A percentile compares a stretch with the other conserved stretches of the same genome.
Conservation (phyloP, 805 yeast genomes). For the Barnettozyma sucrosica region DNA sequence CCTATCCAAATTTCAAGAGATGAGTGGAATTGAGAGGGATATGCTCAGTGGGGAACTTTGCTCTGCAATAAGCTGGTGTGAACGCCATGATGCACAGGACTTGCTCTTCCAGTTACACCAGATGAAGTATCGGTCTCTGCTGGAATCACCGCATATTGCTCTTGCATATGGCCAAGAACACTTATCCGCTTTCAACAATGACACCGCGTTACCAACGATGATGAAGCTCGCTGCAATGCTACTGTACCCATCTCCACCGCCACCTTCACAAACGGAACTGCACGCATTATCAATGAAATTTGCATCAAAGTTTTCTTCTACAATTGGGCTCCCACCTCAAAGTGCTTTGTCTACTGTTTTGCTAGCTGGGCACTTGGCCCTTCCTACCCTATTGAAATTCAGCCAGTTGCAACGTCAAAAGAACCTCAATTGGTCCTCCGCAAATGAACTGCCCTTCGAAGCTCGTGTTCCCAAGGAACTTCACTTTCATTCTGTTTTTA, state of each 20-base stretch:
- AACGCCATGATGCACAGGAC: conserved; percentile 16
- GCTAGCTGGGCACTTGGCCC: conserved; percentile 46
- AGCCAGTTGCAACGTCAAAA: conserved; percentile 35
- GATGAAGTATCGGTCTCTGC: conserved; percentile 33
- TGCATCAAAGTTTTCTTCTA: conserved; percentile 45
- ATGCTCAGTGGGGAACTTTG: conserved; percentile 31
- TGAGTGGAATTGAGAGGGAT: conserved; percentile 38
- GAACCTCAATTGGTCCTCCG: conserved; percentile 48
- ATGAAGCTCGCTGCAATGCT: conserved; percentile 37
- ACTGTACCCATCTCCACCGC: conserved; percentile 16
- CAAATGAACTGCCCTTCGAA: conserved; percentile 58
- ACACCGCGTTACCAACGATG: conserved; percentile 31
- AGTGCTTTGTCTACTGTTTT: conserved; percentile 40
- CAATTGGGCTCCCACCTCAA: conserved; percentile 31
- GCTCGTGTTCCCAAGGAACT: conserved; percentile 46
- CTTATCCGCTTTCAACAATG: conserved; percentile 35
- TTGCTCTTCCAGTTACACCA: conserved; percentile 41
- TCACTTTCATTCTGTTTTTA: conserved; percentile 58
- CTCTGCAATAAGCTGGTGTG: conserved; percentile 48
- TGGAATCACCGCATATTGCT: conserved; percentile 27
- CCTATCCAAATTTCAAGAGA: conserved; percentile 32
- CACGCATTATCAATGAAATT: conserved; percentile 31
- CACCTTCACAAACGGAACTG: conserved; percentile 27
- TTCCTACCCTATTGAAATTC: conserved; percentile 48
- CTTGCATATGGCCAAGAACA: conserved; percentile 38